phyloP scores from a whole-genome alignment of 176 grass and related monocot species.

The Carex myosuroides region DNA sequence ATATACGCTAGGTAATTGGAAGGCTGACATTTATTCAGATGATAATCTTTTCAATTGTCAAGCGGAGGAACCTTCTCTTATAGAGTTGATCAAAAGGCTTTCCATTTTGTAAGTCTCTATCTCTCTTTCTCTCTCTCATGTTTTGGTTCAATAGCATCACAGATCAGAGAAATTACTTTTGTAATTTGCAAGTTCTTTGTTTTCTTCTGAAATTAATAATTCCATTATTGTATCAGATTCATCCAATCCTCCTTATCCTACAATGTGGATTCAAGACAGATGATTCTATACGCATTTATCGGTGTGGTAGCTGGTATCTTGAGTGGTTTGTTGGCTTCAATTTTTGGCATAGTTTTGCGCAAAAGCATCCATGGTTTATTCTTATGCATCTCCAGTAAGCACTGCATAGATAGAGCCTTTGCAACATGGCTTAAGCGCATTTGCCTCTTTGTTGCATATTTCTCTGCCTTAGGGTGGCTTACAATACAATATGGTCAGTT shows the following conservation, averaged over 20 bases:
- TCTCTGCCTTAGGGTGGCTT: slow-evolving; percentile 64
- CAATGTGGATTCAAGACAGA: slow-evolving; percentile 26
- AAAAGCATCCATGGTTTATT: slow-evolving; percentile 40
- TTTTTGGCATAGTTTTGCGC: slow-evolving; percentile 26
- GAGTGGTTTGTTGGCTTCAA: slow-evolving; percentile 42
- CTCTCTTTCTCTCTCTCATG: not conserved
- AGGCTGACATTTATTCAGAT: slow-evolving; percentile 66
- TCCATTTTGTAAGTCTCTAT: slow-evolving; percentile 62
- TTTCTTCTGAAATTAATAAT: not conserved
- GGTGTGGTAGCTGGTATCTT: slow-evolving; percentile 51
- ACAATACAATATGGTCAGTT: slow-evolving; percentile 75
- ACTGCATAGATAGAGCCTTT: slow-evolving; percentile 27
- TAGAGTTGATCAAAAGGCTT: slow-evolving; percentile 72
- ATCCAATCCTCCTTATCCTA: slow-evolving; percentile 30
- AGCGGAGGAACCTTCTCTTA: slow-evolving; percentile 53
- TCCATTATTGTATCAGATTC: slow-evolving; percentile 37
- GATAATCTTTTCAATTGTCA: slow-evolving; percentile 75
- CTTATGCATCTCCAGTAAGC: slow-evolving; percentile 27
- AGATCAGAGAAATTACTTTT: not conserved
- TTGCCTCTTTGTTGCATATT: slow-evolving; percentile 69
- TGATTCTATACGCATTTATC: slow-evolving; percentile 26
- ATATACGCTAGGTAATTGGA: slow-evolving; percentile 70
- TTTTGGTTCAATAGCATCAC: not conserved
- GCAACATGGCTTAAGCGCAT: slow-evolving; percentile 31
- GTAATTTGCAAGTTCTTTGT: not conserved